Base-by-base conservation (phyloP, 805 yeast genomes). In the Hanseniaspora pseudoguilliermondii region DNA sequence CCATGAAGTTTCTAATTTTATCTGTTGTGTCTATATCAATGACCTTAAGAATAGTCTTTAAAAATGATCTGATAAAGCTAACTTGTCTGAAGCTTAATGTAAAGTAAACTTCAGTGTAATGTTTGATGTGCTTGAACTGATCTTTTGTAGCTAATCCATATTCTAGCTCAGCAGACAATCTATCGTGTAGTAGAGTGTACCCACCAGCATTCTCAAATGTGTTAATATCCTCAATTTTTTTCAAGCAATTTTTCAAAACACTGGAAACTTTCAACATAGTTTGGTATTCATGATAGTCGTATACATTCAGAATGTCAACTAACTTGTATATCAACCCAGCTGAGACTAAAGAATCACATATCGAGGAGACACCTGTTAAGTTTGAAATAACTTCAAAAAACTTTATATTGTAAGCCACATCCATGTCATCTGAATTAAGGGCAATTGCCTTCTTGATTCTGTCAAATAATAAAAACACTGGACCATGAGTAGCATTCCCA, bases 401-500 rank as follows among this genome's bases (percentile, higher is more conserved):
- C 62, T 77, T 61, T 20, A 69, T 65, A 55, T 74, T 72, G 64
- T 69, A 75, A 29, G 75, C 77, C 58, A 81, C 82, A 29, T 77
- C 78, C 7, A 72, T 65, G 21, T 64, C 66, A 5, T 63, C 59
- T 1, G 60, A 58, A 58, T 69, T 21, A 10, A 71, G 69, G 49
- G 72, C 67, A 38, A 81, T 60, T 43, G 74, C 69, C 57, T 80
- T 79, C 55, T 79, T 72, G n/a, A 87, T 78, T 44, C 74, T 73
- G 57, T 90, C 77, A 32, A 89, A 66, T 34, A 83, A 77, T 63
- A 86, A 89, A 70, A 84, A 86, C 41, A 90, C 64, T 13, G 81
- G 69, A 1, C 97, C 97, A 67, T 90, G 96, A 58, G 82, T 81
- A 41, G 90, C 88, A 65, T 87, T 87, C 10, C 93, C 96, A 21